Conservation (phyloP, 371 early-diverging fungal genomes). For the Basidiobolus meristosporus region DNA sequence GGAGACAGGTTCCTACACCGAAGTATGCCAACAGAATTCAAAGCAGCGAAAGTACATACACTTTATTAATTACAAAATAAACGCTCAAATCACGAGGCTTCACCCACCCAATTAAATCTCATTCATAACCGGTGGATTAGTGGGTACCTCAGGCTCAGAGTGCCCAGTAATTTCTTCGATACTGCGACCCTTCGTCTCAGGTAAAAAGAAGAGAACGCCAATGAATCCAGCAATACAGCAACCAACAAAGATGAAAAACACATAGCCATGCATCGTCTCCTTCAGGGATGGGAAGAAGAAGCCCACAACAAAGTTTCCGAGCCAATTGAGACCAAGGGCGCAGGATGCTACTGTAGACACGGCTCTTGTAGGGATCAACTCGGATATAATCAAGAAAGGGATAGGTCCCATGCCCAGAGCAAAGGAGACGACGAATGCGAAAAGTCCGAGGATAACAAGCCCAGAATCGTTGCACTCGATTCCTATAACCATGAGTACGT, state of each 20-base stretch:
- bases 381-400: conserved; percentile 85
- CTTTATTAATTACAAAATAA: no score
- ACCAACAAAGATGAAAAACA: conserved; percentile 40
- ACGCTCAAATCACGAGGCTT: no score
- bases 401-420: conserved; percentile 82
- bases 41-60: no score
- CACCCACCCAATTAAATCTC: no score
- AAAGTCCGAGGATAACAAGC: conserved; percentile 32
- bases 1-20: no score
- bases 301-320: conserved; percentile 50
- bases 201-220: conserved; percentile 44
- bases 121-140: no score
- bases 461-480: conserved; percentile 18
- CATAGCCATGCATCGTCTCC: conserved; percentile 4
- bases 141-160: conserved; percentile 12
- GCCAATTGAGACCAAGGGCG: conserved; percentile 80
- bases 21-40: no score
- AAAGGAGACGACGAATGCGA: conserved; percentile 50
- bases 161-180: conserved; percentile 55
- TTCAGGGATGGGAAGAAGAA: conserved; percentile 41
- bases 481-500: conserved; percentile 29
- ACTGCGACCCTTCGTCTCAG: conserved; percentile 64
- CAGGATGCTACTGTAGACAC: conserved; percentile 68
- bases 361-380: conserved; percentile 53
- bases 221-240: conserved; percentile 30